These are phyloP conservation scores for Phytopythium sindhum DNA, from an alignment of 352 stramenopile species.

Conservation along the genomic window DNA sequence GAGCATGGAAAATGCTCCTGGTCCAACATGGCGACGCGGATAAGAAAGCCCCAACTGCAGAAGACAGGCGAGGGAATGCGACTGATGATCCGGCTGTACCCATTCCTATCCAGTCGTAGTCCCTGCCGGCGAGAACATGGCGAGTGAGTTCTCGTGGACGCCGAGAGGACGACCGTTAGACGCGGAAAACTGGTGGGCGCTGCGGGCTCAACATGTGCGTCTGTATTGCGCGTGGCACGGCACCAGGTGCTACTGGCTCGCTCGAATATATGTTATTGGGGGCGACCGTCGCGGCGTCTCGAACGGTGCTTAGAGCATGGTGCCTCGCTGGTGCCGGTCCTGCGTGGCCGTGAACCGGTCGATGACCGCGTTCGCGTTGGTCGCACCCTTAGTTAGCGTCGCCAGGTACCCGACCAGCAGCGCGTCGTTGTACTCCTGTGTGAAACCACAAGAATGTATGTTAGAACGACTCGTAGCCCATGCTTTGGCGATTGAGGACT, in stretches of 20 bases:
- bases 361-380: slow-evolving; percentile 74
- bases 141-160: background rate
- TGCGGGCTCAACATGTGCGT: background rate
- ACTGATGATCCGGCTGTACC: background rate
- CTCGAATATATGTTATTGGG: background rate
- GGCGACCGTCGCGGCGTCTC: background rate
- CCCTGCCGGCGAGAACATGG: no score
- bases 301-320: slow-evolving; percentile 27
- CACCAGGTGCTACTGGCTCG: background rate
- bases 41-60: no score
- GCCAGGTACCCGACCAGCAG: slow-evolving; percentile 81
- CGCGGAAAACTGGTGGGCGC: background rate
- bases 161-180: no score
- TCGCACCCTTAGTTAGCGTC: slow-evolving; percentile 78
- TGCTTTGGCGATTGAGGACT: background rate
- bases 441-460: background rate
- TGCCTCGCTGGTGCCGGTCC: slow-evolving; percentile 64
- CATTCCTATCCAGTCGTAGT: background rate
- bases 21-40: no score
- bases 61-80: background rate
- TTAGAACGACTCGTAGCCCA: no score
- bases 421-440: slow-evolving; percentile 81
- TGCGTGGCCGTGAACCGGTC: slow-evolving; percentile 75
- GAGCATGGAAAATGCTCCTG: background rate
- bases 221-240: background rate